phyloP scores from a whole-genome alignment of 176 grass and related monocot species.

The Cenchrus americanus region DNA sequence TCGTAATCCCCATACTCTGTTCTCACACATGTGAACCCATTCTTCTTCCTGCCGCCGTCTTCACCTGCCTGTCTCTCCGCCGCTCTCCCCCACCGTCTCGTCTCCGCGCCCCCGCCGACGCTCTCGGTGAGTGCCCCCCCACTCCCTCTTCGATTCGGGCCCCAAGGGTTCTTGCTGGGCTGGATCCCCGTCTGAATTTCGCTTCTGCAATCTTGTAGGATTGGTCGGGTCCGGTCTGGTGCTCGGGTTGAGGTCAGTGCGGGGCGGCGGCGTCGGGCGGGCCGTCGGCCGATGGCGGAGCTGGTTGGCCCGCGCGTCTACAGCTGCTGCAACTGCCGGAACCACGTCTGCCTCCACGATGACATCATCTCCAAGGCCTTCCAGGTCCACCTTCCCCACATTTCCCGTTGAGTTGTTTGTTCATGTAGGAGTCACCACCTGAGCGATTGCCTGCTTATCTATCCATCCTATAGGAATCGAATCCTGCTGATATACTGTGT shows the following conservation, averaged over 20 bases:
- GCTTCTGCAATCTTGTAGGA: neutral
- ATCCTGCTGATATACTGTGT: neutral
- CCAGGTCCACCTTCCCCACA: constrained; percentile 49
- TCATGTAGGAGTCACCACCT: neutral
- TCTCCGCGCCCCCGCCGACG: neutral
- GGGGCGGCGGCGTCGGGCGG: neutral
- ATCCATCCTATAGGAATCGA: neutral
- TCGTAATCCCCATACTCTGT: neutral
- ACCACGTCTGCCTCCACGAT: constrained; percentile 83
- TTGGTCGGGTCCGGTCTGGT: neutral
- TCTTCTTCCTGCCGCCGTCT: neutral
- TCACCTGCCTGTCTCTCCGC: neutral
- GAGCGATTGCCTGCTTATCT: neutral
- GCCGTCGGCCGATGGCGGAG: constrained; percentile 50
- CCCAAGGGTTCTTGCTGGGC: neutral
- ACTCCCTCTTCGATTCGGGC: neutral
- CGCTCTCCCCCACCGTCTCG: neutral
- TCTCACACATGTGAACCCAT: neutral
- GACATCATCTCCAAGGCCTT: constrained; percentile 82
- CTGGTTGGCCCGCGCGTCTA: constrained; percentile 70
- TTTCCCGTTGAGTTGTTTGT: neutral
- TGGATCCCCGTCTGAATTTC: neutral
- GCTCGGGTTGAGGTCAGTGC: neutral
- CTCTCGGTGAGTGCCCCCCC: neutral
- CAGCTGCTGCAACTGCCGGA: constrained; percentile 80